phyloP scores from a whole-genome alignment of 768 basidiomycete genomes.

The Fomitopsis pulvina region DNA sequence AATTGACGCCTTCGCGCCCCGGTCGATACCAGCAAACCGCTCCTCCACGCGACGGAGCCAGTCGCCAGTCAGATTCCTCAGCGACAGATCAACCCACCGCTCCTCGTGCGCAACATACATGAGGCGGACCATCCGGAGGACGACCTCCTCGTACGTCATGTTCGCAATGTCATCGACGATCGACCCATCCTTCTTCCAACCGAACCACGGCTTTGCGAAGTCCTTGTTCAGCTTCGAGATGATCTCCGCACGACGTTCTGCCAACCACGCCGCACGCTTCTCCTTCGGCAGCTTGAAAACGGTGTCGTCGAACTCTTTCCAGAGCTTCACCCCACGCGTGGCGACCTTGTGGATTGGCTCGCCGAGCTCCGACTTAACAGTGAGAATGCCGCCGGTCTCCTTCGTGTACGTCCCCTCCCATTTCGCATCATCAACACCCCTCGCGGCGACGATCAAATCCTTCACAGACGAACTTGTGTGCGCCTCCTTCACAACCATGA shows the following conservation, averaged over 20 bases:
- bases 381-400: constrained; percentile 93
- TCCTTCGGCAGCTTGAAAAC: constrained; percentile 95
- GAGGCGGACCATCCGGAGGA: constrained; percentile 82
- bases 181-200: constrained; percentile 87
- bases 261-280: constrained; percentile 86
- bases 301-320: constrained; percentile 98
- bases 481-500: constrained; percentile 99
- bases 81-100: constrained; percentile 88
- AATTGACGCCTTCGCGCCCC: constrained; percentile 70
- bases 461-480: constrained; percentile 94
- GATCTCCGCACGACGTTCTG: constrained; percentile 81
- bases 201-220: constrained; percentile 97
- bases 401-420: constrained; percentile 96
- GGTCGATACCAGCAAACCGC: constrained; percentile 87
- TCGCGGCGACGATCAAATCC: constrained; percentile 89
- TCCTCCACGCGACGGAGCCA: constrained; percentile 96
- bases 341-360: constrained; percentile 99
- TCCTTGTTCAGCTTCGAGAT: constrained; percentile 91
- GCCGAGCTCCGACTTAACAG: constrained; percentile 94
- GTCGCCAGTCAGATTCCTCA: constrained; percentile 92
- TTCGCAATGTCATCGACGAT: constrained; percentile 84
- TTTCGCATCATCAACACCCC: constrained; percentile 82
- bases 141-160: constrained; percentile 98
- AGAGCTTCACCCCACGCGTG: constrained; percentile 92
- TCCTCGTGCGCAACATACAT: constrained; percentile 92